Percentiles rank a stretch among this genome's conserved stretches.
Conservation (phyloP, 805 yeast species). For the Lipomyces kockii region DNA sequence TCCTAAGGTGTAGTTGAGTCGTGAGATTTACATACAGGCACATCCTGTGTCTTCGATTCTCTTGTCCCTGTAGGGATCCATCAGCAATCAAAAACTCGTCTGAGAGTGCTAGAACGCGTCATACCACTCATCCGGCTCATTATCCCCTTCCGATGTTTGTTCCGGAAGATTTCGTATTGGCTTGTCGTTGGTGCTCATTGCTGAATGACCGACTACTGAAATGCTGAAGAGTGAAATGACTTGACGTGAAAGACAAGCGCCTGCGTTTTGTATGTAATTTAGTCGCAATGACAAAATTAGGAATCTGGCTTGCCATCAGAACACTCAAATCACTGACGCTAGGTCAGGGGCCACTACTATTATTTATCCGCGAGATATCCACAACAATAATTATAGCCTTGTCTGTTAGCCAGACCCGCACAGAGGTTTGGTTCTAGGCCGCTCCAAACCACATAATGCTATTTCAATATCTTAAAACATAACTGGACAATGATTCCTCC, state of each 20-base stretch:
- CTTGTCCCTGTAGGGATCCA: constrained; percentile 56
- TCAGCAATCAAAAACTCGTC: neutral
- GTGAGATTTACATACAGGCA: constrained; percentile 47
- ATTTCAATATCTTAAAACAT: neutral
- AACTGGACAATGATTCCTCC: neutral
- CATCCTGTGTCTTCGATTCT: constrained; percentile 80
- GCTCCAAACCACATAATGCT: neutral
- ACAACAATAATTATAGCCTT: neutral
- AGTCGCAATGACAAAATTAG: neutral
- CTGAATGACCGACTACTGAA: neutral
- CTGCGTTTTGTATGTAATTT: neutral
- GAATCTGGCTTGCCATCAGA: no score
- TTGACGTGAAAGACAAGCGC: no score
- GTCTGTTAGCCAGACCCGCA: neutral
- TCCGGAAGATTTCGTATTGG: neutral
- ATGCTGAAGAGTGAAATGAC: neutral
- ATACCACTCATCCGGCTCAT: constrained; percentile 73
- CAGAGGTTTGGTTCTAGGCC: neutral
- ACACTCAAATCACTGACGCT: no score
- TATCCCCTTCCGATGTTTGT: constrained; percentile 48
- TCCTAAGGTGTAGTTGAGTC: neutral
- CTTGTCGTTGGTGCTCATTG: constrained; percentile 10
- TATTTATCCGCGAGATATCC: neutral
- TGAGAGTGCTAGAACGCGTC: constrained; percentile 31
- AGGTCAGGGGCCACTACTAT: neutral